Percentiles rank a stretch among this genome's conserved stretches.
phyloP scores from a whole-genome alignment of 148 eudicot genomes.

The Simmondsia chinensis region DNA sequence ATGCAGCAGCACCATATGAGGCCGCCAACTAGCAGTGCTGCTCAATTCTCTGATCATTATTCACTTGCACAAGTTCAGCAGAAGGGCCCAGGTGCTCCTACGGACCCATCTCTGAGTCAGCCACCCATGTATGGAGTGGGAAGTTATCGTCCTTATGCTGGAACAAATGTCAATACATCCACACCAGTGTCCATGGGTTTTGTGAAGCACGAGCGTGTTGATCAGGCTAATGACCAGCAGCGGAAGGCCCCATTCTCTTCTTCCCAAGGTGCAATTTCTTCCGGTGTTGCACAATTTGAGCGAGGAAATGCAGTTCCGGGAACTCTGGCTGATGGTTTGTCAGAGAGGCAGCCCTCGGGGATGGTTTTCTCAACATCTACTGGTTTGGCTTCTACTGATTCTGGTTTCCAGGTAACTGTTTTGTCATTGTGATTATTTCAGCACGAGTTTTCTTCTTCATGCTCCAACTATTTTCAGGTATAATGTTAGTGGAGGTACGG shows the following conservation, averaged over 20 bases:
- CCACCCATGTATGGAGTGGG: slow-evolving; percentile 54
- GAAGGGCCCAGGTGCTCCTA: slow-evolving; percentile 18
- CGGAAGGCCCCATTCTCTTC: slow-evolving; percentile 28
- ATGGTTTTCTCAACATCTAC: slow-evolving; percentile 23
- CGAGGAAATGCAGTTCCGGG: slow-evolving; percentile 40
- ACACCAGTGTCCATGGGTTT: slow-evolving; percentile 32
- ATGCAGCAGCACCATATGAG: slow-evolving; percentile 30
- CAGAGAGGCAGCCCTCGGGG: slow-evolving; percentile 50
- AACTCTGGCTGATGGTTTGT: slow-evolving; percentile 29
- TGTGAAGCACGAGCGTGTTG: slow-evolving; percentile 62
- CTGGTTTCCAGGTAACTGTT: slow-evolving; percentile 23
- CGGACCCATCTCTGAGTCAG: slow-evolving; percentile 37
- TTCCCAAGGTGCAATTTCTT: slow-evolving; percentile 31
- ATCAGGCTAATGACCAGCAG: slow-evolving; percentile 49
- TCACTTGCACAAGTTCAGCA: slow-evolving; percentile 27
- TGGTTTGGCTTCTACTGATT: slow-evolving; percentile 14
- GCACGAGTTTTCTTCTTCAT: too few relatives aligned
- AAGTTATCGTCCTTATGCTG: slow-evolving; percentile 34
- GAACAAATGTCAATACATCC: slow-evolving; percentile 35
- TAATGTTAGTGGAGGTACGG: too few relatives aligned
- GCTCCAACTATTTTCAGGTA: too few relatives aligned
- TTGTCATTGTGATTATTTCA: slow-evolving; percentile 33
- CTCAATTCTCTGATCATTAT: slow-evolving; percentile 32
- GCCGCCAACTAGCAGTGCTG: slow-evolving; percentile 24
- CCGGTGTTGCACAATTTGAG: slow-evolving; percentile 27